A percentile compares a stretch with the other conserved stretches of the same genome.
These are phyloP conservation scores for Eimeria necatrix DNA, from an alignment of 169 alveolate species.

Conservation along the genomic window DNA sequence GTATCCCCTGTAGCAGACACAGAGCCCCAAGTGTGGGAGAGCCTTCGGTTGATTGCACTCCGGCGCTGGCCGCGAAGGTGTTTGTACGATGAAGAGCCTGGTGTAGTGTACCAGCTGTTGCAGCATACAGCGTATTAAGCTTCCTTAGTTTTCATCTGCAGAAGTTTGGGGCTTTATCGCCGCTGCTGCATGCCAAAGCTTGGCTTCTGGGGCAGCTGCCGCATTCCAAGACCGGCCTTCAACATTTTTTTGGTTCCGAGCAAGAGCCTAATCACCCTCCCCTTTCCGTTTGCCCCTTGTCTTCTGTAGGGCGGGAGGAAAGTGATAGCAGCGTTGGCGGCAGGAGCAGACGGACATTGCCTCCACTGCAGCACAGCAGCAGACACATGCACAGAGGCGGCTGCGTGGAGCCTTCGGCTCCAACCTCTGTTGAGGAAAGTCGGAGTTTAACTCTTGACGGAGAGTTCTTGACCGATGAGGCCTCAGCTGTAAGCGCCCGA, in stretches of 20 bases:
- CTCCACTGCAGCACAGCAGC: background rate
- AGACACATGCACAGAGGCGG: slow-evolving; percentile 59
- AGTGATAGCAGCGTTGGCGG: slow-evolving; percentile 2
- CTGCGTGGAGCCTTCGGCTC: slow-evolving; percentile 61
- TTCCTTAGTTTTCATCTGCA: too few relatives aligned
- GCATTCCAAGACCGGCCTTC: background rate
- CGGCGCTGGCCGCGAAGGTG: slow-evolving; percentile 48
- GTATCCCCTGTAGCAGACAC: background rate
- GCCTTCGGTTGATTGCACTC: background rate
- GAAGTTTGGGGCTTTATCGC: background rate
- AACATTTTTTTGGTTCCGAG: too few relatives aligned
- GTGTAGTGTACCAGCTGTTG: background rate
- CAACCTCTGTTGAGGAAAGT: slow-evolving; percentile 26
- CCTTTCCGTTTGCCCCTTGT: too few relatives aligned
- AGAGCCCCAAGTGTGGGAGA: background rate
- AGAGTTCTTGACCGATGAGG: slow-evolving; percentile 38
- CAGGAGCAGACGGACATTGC: background rate
- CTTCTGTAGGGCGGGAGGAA: background rate
- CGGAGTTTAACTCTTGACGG: slow-evolving; percentile 13
- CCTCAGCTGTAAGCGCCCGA: slow-evolving; percentile 9
- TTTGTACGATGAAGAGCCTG: background rate
- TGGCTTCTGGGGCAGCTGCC: slow-evolving; percentile 18
- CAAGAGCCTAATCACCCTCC: too few relatives aligned
- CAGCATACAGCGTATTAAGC: background rate
- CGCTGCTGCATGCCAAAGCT: background rate